Conservation (phyloP, 345 rosid genomes). For the Brassica incana region DNA sequence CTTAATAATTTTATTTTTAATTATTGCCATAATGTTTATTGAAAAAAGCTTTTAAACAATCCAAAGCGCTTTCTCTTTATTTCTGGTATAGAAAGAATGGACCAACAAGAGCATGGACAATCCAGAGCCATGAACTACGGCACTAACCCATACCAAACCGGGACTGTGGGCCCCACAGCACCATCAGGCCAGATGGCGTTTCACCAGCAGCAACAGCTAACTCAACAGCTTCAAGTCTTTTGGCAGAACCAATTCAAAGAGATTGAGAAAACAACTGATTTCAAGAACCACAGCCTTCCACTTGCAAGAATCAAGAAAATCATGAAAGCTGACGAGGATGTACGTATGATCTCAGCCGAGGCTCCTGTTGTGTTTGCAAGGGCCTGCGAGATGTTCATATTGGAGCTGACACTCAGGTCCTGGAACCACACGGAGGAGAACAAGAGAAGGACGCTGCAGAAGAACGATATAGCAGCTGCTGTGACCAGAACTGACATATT, state of each 20-base stretch:
- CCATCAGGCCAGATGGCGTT: slow-evolving; percentile 49
- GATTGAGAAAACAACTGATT: slow-evolving; percentile 69
- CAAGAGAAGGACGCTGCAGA: slow-evolving; percentile 90
- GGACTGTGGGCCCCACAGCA: neutral
- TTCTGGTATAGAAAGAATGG: slow-evolving; percentile 46
- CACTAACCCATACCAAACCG: slow-evolving; percentile 57
- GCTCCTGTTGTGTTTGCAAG: slow-evolving; percentile 94
- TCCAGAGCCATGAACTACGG: slow-evolving; percentile 62
- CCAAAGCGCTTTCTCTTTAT: neutral
- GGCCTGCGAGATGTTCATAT: slow-evolving; percentile 96
- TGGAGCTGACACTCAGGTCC: slow-evolving; percentile 84
- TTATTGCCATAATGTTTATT: neutral
- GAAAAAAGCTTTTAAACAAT: neutral
- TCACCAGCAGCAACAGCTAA: slow-evolving; percentile 85
- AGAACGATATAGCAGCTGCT: slow-evolving; percentile 94
- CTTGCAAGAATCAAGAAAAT: slow-evolving; percentile 96
- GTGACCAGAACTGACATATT: slow-evolving; percentile 92
- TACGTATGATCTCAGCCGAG: slow-evolving; percentile 96
- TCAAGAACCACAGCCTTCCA: slow-evolving; percentile 94
- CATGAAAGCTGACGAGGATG: slow-evolving; percentile 99
- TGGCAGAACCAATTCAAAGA: slow-evolving; percentile 86
- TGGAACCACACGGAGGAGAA: slow-evolving; percentile 99
- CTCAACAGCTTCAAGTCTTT: slow-evolving; percentile 83
- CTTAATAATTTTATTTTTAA: no score
- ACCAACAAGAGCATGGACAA: slow-evolving; percentile 66